Percentiles rank a stretch among this genome's conserved stretches.
Evolutionary conservation across 2,329 filamentous ascomycete species (phyloP).

Genomic region (Ophiocordyceps robertsii): DNA sequence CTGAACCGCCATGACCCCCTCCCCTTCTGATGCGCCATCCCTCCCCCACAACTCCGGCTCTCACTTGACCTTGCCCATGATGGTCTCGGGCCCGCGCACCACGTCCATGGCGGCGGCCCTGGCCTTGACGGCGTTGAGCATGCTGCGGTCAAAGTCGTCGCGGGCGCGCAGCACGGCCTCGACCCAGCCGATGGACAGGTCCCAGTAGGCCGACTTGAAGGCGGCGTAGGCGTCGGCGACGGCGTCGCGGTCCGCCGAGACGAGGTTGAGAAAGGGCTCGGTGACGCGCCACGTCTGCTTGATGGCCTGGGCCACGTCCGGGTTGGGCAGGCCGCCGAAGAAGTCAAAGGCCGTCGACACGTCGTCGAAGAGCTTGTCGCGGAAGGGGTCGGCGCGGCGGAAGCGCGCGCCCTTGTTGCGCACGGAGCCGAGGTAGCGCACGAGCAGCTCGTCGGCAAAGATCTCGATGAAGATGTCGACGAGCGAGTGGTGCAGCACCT

Average conservation of each 20-base stretch:
- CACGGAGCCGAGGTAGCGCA: slow-evolving; percentile 70
- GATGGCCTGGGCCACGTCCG: slow-evolving; percentile 57
- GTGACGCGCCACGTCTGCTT: slow-evolving; percentile 90
- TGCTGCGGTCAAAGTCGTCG: slow-evolving; percentile 86
- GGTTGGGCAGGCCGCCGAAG: slow-evolving; percentile 60
- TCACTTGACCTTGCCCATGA: slow-evolving; percentile 86
- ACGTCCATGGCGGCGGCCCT: slow-evolving; percentile 77
- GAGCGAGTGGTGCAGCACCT: slow-evolving; percentile 73
- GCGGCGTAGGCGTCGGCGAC: slow-evolving; percentile 67
- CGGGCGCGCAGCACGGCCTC: slow-evolving; percentile 76
- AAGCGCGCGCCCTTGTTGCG: slow-evolving; percentile 88
- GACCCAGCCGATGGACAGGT: slow-evolving; percentile 89
- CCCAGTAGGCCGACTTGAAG: slow-evolving; percentile 85
- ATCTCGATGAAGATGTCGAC: slow-evolving; percentile 89
- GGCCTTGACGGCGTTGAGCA: slow-evolving; percentile 80
- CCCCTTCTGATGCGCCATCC: too few species aligned
- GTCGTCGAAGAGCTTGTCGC: slow-evolving; percentile 88
- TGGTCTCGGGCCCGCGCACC: slow-evolving; percentile 71
- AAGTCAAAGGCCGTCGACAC: slow-evolving; percentile 82
- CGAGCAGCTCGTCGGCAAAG: slow-evolving; percentile 79
- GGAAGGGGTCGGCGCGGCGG: slow-evolving; percentile 72
- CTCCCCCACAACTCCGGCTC: neutral
- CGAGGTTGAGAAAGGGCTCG: slow-evolving; percentile 65
- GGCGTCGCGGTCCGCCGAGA: slow-evolving; percentile 61
- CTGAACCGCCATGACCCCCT: too few species aligned